Evolutionary conservation across 2,329 filamentous ascomycete genomes (phyloP), one percentile per base, ranked within the genome.

Genomic region (Nothophoma quercina): DNA sequence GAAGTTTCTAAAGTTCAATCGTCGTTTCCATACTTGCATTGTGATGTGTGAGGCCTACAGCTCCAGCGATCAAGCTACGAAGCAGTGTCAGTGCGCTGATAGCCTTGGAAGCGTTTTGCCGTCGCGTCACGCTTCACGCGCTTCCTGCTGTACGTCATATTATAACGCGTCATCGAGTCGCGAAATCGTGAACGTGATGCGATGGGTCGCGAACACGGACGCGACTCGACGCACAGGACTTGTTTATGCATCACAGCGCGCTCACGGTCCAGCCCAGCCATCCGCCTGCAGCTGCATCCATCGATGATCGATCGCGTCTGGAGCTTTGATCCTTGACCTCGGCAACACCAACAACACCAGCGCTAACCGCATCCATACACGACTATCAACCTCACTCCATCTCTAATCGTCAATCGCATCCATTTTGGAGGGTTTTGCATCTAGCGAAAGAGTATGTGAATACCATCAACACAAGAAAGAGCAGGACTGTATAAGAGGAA

Each of bases 1-100:
- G 39, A 55, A 56, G 56, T 51, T 56, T 34, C 51, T 26, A 52
- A 53, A 7, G 35, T 49, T 45, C 30, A 34, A 21, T 19, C 5
- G 21, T 7, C 23, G 25, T 44, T n/a, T 22, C 15, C n/a, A 15
- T 22, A 4, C 15, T 3, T 30, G n/a, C 7, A n/a, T 18, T 12
- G 30, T 42, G 36, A 42, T 40, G 36, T 30, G 2, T 44, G 33
- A n/a, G 10, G 4, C n/a, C 22, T 22, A n/a, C 15, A 12, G 26
- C 7, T n/a, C n/a, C 19, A 13, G 18, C 16, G 26, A 32, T 13
- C 10, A 8, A 30, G 25, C 18, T 23, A 18, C 23, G 15, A 9
- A 10, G 7, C 36, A 18, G 15, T 23, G 15, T 19, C 25, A 40
- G 13, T 28, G 34, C 33, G 9, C 15, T 19, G 38, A 28, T n/a